Evolutionary conservation across 2,329 filamentous ascomycete genomes (phyloP), one percentile per base, ranked within the genome.

Genomic region (Graphium sp.): DNA sequence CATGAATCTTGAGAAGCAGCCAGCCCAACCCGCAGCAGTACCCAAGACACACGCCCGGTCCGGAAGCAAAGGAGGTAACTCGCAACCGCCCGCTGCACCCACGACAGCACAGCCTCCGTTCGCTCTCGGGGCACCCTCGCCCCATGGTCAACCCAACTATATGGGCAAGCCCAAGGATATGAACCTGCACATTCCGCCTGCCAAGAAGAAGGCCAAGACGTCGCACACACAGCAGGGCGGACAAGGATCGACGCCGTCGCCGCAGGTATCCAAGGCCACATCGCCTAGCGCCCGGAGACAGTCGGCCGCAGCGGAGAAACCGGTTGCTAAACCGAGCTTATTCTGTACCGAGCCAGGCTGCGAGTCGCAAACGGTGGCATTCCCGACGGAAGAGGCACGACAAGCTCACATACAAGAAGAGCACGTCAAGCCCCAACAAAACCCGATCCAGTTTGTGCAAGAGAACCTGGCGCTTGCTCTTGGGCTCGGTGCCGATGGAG

Each of bases 121-220:
- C 43, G 48, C 54, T 16, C 59, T 74, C 32, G 61, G 61, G 9
- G 61, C 56, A 12, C 50, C 56, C 7, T 73, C 70, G 5, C 70
- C 71, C 18, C 64, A 70, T 36, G 70, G 68, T 9, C 62, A 66
- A 32, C 70, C 70, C 2, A 56, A 53, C 6, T 72, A 71, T 35
- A 58, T 62, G 25, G 54, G 49, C 42, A 62, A 57, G 42, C 52
- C 60, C 2, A 52, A 59, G 28, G 47, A 73, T 18, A 66, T 67
- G 20, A 62, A 65, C 29, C 50, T 75, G 21, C 58, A 65, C 29
- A 49, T 73, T 14, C 71, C 70, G 5, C 52, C 61, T 5, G 50
- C 58, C 10, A 73, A 74, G 47, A 71, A 65, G 49, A 71, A 64
- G 51, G 42, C 51, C 21, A 74, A 66, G 52, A 56, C 56, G 2